Conservation (phyloP, 108 stramenopile species). For the Conticribra weissflogii region DNA sequence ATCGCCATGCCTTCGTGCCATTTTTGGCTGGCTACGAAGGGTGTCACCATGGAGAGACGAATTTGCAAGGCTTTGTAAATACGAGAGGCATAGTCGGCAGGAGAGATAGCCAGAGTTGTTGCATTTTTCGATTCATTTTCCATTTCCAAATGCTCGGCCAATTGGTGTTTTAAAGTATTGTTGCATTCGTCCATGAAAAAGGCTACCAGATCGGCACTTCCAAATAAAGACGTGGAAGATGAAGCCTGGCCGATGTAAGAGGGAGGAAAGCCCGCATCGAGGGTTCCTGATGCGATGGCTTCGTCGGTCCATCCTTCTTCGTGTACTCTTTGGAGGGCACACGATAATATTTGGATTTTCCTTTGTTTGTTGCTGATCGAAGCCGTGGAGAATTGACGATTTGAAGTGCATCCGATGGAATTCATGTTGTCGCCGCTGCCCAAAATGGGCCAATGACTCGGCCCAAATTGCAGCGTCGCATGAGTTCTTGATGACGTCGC, state of each 20-base stretch:
- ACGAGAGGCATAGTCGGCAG: constrained; percentile 17
- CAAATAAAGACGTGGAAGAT: constrained; percentile 37
- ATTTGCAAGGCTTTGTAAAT: constrained; percentile 50
- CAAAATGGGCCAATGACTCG: too few relatives aligned
- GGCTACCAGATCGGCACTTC: constrained; percentile 67
- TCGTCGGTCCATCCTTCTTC: constrained; percentile 85
- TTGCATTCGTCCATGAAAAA: constrained; percentile 86
- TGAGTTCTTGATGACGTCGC: too few relatives aligned
- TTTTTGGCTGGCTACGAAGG: constrained; percentile 45
- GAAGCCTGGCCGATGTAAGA: constrained; percentile 66
- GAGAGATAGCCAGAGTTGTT: background rate
- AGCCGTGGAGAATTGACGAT: constrained; percentile 5
- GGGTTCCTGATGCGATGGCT: constrained; percentile 68
- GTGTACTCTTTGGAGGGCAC: constrained; percentile 65
- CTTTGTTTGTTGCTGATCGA: constrained; percentile 4
- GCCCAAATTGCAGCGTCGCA: too few relatives aligned
- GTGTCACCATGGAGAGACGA: constrained; percentile 53
- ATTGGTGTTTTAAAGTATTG: constrained; percentile 47
- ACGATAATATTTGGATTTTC: constrained; percentile 34
- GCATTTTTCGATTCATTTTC: constrained; percentile 4
- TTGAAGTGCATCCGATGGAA: background rate
- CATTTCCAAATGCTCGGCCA: constrained; percentile 24
- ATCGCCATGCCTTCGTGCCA: constrained; percentile 91
- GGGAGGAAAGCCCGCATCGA: constrained; percentile 55
- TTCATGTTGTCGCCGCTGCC: too few relatives aligned